phyloP scores from a whole-genome alignment of 2,329 filamentous ascomycete species.

The Fusarium clavum region DNA sequence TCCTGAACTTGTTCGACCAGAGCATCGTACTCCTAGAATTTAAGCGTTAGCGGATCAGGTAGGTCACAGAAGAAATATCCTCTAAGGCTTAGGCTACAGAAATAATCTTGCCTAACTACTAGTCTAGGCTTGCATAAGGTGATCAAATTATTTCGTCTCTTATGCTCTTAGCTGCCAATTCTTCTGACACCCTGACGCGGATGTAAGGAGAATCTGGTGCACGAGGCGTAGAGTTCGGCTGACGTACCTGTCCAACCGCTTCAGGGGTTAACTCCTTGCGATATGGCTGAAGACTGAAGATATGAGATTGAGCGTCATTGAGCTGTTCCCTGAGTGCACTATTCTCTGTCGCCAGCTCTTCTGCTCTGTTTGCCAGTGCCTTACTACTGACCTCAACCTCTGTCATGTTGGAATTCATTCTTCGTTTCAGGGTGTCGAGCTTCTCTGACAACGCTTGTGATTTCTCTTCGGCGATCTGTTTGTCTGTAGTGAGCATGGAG shows the following conservation, averaged over 20 bases:
- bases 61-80: too few species aligned
- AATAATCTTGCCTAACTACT: too few species aligned
- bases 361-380: conserved; percentile 33
- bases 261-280: conserved; percentile 52
- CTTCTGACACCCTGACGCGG: too few species aligned
- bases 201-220: background rate
- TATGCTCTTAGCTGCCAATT: too few species aligned
- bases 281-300: conserved; percentile 57
- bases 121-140: too few species aligned
- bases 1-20: conserved; percentile 51
- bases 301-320: conserved; percentile 53
- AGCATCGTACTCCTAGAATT: conserved; percentile 51
- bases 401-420: conserved; percentile 39
- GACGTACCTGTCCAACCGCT: conserved; percentile 52
- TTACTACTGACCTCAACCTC: conserved; percentile 43
- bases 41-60: conserved; percentile 28
- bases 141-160: too few species aligned
- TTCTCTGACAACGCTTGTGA: conserved; percentile 44
- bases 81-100: too few species aligned
- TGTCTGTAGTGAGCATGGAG: conserved; percentile 39
- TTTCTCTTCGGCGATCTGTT: conserved; percentile 49
- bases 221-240: background rate
- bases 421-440: conserved; percentile 42
- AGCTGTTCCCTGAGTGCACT: conserved; percentile 47
- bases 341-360: conserved; percentile 47